phyloP scores from a whole-genome alignment of 352 stramenopile species.

The Thalassiosira ordinaria region DNA sequence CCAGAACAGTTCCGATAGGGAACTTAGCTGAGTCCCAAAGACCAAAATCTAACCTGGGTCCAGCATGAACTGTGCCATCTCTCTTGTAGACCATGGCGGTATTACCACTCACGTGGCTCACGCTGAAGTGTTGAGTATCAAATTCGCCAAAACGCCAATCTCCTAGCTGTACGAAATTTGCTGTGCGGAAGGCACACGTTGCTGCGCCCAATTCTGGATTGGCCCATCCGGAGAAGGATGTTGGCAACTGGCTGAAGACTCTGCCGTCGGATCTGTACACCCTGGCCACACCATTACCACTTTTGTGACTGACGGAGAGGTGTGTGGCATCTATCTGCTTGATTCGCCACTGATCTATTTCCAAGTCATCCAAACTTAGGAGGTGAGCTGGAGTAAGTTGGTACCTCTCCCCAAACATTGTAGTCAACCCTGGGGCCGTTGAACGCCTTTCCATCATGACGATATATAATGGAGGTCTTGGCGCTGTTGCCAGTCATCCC shows the following conservation, averaged over 20 bases:
- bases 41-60: background rate
- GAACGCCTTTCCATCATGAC: background rate
- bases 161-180: too few relatives aligned
- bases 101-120: background rate
- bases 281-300: background rate
- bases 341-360: slow-evolving; percentile 16
- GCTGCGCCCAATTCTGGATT: slow-evolving; percentile 3
- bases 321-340: background rate
- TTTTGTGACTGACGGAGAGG: background rate
- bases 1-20: background rate
- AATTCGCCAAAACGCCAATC: too few relatives aligned
- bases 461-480: slow-evolving; percentile 6
- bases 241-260: background rate
- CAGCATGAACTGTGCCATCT: background rate
- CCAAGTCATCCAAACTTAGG: background rate
- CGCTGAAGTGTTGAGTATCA: too few relatives aligned
- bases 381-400: slow-evolving; percentile 1
- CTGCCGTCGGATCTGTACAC: background rate
- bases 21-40: background rate
- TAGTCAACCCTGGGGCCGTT: background rate
- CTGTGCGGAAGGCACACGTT: slow-evolving; percentile 22
- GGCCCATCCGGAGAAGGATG: background rate
- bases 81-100: background rate
- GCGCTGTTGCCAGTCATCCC: background rate
- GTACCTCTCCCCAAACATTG: slow-evolving; percentile 10